phyloP scores from a whole-genome alignment of 1,284 basidiomycete genomes.

The Malassezia psittaci region DNA sequence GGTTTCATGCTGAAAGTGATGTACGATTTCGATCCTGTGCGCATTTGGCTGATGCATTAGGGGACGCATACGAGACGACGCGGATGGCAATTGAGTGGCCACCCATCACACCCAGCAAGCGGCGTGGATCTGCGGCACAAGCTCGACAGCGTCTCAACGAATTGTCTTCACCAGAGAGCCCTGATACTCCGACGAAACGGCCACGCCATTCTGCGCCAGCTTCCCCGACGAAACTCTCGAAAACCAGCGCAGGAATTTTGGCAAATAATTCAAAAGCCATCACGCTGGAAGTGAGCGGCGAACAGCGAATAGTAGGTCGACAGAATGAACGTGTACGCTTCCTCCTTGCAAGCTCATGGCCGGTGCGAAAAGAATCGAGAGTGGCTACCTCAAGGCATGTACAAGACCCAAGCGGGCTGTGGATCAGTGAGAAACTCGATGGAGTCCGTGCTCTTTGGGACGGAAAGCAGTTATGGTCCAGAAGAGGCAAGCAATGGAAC shows the following conservation, averaged over 20 bases:
- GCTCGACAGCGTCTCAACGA: constrained; percentile 12
- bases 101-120: neutral
- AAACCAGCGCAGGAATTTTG: neutral
- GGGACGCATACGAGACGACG: constrained; percentile 55
- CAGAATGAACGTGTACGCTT: constrained; percentile 33
- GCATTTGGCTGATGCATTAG: constrained; percentile 56
- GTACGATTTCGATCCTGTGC: constrained; percentile 58
- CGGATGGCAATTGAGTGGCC: constrained; percentile 45
- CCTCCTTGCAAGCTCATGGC: constrained; percentile 57
- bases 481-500: constrained; percentile 57
- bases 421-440: constrained; percentile 58
- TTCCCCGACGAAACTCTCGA: neutral
- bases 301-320: neutral
- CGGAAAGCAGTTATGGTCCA: constrained; percentile 56
- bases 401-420: constrained; percentile 58
- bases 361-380: constrained; percentile 12
- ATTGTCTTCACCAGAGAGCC: constrained; percentile 6
- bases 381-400: constrained; percentile 53
- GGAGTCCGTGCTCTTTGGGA: constrained; percentile 56
- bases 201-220: neutral
- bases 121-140: neutral
- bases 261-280: neutral
- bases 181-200: neutral
- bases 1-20: constrained; percentile 52
- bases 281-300: neutral